phyloP scores from a whole-genome alignment of 1,284 basidiomycete genomes.

The Cystobasidium pallidum region DNA sequence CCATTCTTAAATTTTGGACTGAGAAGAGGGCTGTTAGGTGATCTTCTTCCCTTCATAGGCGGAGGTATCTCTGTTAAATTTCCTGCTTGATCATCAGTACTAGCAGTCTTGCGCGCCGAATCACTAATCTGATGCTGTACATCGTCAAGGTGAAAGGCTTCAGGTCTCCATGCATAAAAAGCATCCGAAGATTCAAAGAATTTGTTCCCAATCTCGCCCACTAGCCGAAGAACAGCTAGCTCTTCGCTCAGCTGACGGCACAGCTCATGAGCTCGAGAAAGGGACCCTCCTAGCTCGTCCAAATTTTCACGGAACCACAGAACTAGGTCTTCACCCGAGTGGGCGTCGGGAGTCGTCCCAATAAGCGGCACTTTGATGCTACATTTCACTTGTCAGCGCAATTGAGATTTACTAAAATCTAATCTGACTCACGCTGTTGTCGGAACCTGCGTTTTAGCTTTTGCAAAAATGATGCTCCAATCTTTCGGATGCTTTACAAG shows the following conservation, averaged over 20 bases:
- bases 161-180: constrained; percentile 49
- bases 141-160: constrained; percentile 47
- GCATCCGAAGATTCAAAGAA: constrained; percentile 48
- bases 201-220: constrained; percentile 50
- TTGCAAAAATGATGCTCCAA: constrained; percentile 43
- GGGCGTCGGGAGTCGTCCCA: constrained; percentile 49
- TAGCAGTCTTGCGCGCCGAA: neutral
- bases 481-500: constrained; percentile 41
- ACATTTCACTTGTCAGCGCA: neutral
- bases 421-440: constrained; percentile 33
- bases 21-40: constrained; percentile 21
- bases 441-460: constrained; percentile 29
- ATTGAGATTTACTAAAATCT: neutral
- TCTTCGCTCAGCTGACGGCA: constrained; percentile 48
- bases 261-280: constrained; percentile 45
- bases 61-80: constrained; percentile 29
- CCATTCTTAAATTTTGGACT: constrained; percentile 15
- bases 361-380: constrained; percentile 48
- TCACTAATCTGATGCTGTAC: constrained; percentile 40
- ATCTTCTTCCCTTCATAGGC: constrained; percentile 13
- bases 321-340: constrained; percentile 49
- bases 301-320: constrained; percentile 47
- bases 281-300: constrained; percentile 42
- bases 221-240: constrained; percentile 47
- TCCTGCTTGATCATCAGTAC: constrained; percentile 19